Percentiles rank a stretch among this genome's conserved stretches.
These are phyloP conservation scores for Pseudomassariella vexata DNA, from an alignment of 2,329 filamentous ascomycete species.

Conservation along the genomic window DNA sequence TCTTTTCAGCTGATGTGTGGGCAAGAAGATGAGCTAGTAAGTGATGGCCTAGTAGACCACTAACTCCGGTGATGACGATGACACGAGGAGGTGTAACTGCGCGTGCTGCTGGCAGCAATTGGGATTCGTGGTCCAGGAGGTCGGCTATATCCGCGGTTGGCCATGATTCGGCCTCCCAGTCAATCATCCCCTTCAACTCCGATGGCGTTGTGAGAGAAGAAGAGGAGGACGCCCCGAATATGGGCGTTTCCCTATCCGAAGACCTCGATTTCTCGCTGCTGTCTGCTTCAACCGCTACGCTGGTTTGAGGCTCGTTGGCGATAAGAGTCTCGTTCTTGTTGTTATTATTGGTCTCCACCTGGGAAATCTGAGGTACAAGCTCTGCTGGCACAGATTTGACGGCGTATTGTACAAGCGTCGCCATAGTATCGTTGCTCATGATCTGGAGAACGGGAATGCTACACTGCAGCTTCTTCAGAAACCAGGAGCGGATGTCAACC, in stretches of 20 bases:
- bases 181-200: not conserved
- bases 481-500: constrained; percentile 8
- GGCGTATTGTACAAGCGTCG: not conserved
- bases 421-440: constrained; percentile 9
- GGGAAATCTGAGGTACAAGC: constrained; percentile 1
- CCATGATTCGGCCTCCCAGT: constrained; percentile 1
- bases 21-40: too few species aligned
- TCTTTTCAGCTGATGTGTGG: too few species aligned
- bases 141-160: not conserved
- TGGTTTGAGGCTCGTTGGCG: not conserved
- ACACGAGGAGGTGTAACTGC: too few species aligned
- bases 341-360: not conserved
- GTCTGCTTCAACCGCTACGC: not conserved
- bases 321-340: not conserved
- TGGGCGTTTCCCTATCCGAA: not conserved
- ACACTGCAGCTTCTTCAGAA: constrained; percentile 5
- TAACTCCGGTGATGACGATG: too few species aligned
- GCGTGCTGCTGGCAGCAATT: too few species aligned
- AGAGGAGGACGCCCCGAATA: too few species aligned
- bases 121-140: too few species aligned
- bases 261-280: not conserved
- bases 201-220: too few species aligned
- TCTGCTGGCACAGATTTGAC: constrained; percentile 1
- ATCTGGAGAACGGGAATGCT: constrained; percentile 7
- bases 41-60: too few species aligned